Evolutionary conservation across 1,284 basidiomycete species (phyloP), one percentile per base, ranked within the genome.

Genomic region (Ceratobasidium sp.): DNA sequence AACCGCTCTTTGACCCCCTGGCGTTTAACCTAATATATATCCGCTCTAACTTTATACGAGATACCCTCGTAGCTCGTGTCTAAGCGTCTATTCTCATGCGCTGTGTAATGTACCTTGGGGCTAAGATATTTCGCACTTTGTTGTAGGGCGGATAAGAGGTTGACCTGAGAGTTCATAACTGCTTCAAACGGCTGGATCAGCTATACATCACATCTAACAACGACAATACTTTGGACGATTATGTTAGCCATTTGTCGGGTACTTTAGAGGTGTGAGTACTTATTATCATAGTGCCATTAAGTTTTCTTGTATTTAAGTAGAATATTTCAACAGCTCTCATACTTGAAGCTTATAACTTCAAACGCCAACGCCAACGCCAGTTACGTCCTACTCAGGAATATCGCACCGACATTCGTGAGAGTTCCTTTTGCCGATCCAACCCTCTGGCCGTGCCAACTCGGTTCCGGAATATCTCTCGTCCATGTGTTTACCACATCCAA

Each of bases 21-120:
- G 50, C 61, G 14, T 71, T 61, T 23, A 28, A 28, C n/a, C 69
- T 57, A 9, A 30, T 49, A 1, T n/a, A n/a, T n/a, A 11, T 26
- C 23, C n/a, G 26, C n/a, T 8, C 43, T 1, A 28, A 54, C 11
- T n/a, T 49, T 9, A n/a, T 41, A 3, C 46, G 58, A 21, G 5
- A 52, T 1, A 43, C 26, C 41, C 21, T 59, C 41, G 26, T 71
- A 5, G 9, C 32, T 13, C 44, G 47, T 1, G 14, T 71, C 11
- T 11, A 50, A 8, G 35, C 55, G 38, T 71, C 69, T 6, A 61
- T n/a, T 47, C 14, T 71, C 11, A 54, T 41, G 5, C 58, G 52
- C 46, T 71, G 57, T 28, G 59, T 57, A n/a, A 61, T 38, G 46
- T 71, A 61, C 21, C 21, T 61, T 16, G 69, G 57, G 9, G 69